Conservation (phyloP, 768 basidiomycete genomes). For the Leccinum disarticulatum region DNA sequence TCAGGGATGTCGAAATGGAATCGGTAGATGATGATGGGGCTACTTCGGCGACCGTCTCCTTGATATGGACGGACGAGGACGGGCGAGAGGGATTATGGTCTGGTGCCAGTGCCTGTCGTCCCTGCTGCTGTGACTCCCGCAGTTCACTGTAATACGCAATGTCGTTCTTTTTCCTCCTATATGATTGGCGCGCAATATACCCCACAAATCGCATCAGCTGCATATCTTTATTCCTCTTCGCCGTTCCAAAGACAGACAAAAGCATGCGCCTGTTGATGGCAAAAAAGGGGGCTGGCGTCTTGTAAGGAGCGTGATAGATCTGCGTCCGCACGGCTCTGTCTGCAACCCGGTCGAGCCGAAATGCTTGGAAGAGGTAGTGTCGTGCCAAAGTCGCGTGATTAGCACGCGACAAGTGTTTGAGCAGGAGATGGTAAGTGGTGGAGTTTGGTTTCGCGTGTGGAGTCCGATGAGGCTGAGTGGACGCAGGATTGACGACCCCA, state of each 20-base stretch:
- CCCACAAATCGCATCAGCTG: conserved; percentile 60
- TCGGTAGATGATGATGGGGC: background rate
- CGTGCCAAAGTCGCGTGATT: conserved; percentile 56
- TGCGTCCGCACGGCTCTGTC: conserved; percentile 35
- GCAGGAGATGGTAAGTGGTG: conserved; percentile 60
- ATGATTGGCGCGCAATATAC: conserved; percentile 43
- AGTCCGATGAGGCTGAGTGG: conserved; percentile 34
- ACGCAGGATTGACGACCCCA: conserved; percentile 39
- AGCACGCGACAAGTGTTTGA: conserved; percentile 53
- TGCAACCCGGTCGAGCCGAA: conserved; percentile 40
- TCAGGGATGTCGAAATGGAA: conserved; percentile 24
- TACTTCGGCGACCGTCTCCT: background rate
- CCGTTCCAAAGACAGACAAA: conserved; percentile 54
- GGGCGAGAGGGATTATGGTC: conserved; percentile 21
- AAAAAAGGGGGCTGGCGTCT: conserved; percentile 50
- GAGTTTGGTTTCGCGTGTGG: conserved; percentile 60
- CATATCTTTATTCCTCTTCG: conserved; percentile 59
- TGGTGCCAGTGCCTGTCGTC: conserved; percentile 23
- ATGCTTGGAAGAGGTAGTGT: conserved; percentile 63
- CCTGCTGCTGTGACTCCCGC: conserved; percentile 26
- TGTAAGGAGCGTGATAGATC: conserved; percentile 31
- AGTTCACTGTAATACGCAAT: conserved; percentile 42
- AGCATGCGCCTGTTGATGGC: conserved; percentile 56
- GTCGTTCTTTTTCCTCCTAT: conserved; percentile 50
- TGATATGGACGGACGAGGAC: background rate